Conservation (phyloP, 331 rosid species). For the Erythrophleum ivorense region DNA sequence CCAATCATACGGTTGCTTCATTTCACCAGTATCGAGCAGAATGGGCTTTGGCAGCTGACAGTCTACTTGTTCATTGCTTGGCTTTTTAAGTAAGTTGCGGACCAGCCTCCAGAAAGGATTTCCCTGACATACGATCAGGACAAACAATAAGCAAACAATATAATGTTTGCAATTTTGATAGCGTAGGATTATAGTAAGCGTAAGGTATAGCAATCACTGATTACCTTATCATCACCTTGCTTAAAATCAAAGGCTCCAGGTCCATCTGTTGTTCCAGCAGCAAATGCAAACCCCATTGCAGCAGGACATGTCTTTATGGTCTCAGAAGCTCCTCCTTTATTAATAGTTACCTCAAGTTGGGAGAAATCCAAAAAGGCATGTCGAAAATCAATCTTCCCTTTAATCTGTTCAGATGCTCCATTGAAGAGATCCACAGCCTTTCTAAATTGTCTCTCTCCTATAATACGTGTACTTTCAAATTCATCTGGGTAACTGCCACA, state of each 20-base stretch:
- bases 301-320: slow-evolving; percentile 87
- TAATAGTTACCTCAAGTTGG: slow-evolving; percentile 65
- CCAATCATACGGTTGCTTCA: slow-evolving; percentile 91
- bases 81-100: slow-evolving; percentile 68
- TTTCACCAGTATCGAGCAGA: slow-evolving; percentile 93
- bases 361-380: slow-evolving; percentile 85
- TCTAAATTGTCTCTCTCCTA: slow-evolving; percentile 82
- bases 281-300: slow-evolving; percentile 95
- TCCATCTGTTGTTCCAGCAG: slow-evolving; percentile 95
- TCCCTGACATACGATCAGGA: slow-evolving; percentile 59
- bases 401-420: slow-evolving; percentile 67
- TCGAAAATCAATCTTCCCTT: slow-evolving; percentile 75
- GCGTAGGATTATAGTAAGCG: slow-evolving; percentile 9
- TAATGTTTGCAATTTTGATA: slow-evolving; percentile 11
- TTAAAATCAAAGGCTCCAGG: slow-evolving; percentile 93
- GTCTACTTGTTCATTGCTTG: slow-evolving; percentile 68
- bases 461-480: slow-evolving; percentile 89
- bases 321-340: slow-evolving; percentile 54
- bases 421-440: slow-evolving; percentile 80
- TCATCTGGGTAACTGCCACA: slow-evolving; percentile 82
- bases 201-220: slow-evolving; percentile 19
- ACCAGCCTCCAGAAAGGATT: slow-evolving; percentile 84
- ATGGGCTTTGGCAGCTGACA: slow-evolving; percentile 92
- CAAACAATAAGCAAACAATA: slow-evolving; percentile 38
- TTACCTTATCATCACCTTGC: slow-evolving; percentile 92